These are phyloP conservation scores for Beauveria australis DNA, from an alignment of 2,329 filamentous ascomycete genomes.

Conservation along the genomic window DNA sequence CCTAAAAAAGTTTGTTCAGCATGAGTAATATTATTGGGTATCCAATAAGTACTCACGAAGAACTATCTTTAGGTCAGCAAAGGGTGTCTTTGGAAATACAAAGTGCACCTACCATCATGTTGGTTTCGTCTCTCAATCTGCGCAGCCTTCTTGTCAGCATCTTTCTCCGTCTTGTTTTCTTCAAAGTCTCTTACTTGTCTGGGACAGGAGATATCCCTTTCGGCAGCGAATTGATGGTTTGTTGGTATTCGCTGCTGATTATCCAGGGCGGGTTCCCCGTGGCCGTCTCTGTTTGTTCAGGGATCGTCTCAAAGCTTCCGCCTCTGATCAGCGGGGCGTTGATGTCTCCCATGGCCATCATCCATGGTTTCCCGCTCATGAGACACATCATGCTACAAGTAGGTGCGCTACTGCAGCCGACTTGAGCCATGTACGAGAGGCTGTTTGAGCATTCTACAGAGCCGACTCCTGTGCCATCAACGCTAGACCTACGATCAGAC, in stretches of 20 bases:
- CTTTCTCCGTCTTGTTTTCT: background rate
- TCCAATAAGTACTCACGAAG: conserved; percentile 30
- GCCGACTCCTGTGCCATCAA: background rate
- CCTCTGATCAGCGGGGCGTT: background rate
- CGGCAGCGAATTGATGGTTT: background rate
- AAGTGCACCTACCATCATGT: conserved; percentile 47
- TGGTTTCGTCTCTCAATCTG: conserved; percentile 62
- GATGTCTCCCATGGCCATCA: background rate
- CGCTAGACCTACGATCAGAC: conserved; percentile 3
- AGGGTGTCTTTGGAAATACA: background rate
- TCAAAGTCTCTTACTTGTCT: background rate
- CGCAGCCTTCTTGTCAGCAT: conserved; percentile 26
- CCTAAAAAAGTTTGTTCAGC: conserved; percentile 22
- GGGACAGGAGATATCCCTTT: background rate
- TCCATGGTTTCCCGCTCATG: background rate
- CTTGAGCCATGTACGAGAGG: background rate
- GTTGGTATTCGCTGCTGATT: background rate
- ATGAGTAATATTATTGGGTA: background rate
- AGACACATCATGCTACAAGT: conserved; percentile 1
- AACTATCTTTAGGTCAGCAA: conserved; percentile 29
- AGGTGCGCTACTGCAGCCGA: conserved; percentile 4
- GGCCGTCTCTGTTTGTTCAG: background rate
- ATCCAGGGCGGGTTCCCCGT: background rate
- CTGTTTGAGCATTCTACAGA: background rate
- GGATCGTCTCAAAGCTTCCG: background rate